Base-by-base conservation (phyloP, 2,329 filamentous ascomycete species). In the Rhytidhysteron rufulum region DNA sequence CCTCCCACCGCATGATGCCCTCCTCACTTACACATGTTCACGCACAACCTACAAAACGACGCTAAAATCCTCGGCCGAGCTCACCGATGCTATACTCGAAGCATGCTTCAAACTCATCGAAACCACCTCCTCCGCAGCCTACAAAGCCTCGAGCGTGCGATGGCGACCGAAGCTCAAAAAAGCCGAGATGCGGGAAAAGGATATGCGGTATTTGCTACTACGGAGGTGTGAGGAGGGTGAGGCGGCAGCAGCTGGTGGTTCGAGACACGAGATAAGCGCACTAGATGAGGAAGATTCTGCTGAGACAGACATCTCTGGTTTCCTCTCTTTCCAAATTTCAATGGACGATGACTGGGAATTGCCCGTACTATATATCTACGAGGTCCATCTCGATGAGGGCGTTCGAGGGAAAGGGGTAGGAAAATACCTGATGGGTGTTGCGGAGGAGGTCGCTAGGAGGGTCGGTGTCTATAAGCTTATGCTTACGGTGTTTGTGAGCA, bases 331-430 rank as follows among this genome's bases (percentile, higher is more conserved):
- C 51, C 85, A 86, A 82, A 79, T 82, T 3, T 83, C 81, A 0
- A 77, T 77, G 52, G 84, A 88, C 55, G 79, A 82, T 2, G 38
- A 62, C 31, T 39, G 53, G 13, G 34, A 57, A n/a, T 58, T 59
- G n/a, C 71, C 80, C 0, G 85, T 89, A 2, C 58, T 88, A 16
- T 91, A 89, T 62, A 83, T 86, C 60, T 91, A 89, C 59, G 86
- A 91, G 65, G 79, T 91, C 25, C 86, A 91, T 55, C 73, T 90
- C 3, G 63, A 70, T 27, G 65, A 72, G 1, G 63, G 69, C 1
- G 58, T 85, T 4, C 76, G 78, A 49, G 74, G 82, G 67, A 79
- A 60, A 11, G 84, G 85, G 0, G 66, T 90, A 2, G 84, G 81
- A 1, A 69, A 57, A 10, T 64, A 73, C 10, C 68, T 90, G 29